phyloP scores from a whole-genome alignment of 2,329 filamentous ascomycete species.

The Penicillium sp. region DNA sequence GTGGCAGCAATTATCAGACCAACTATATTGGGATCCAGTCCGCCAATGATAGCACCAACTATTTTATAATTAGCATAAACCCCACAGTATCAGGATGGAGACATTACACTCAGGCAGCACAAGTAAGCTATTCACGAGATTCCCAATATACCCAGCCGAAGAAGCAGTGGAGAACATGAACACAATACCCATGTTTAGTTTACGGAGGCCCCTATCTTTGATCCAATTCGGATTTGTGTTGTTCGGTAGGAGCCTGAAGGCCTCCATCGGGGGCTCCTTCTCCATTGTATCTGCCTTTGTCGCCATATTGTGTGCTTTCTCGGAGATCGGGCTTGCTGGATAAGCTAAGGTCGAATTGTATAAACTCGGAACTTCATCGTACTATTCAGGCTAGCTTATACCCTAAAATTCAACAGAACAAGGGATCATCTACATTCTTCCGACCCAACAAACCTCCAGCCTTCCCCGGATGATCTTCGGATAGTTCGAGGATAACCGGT shows the following conservation, averaged over 20 bases:
- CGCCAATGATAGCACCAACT: conserved; percentile 15
- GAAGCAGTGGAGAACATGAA: conserved; percentile 23
- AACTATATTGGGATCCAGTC: conserved; percentile 17
- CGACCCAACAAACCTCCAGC: not conserved
- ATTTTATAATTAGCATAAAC: not conserved
- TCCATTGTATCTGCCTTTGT: not conserved
- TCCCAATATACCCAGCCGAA: conserved; percentile 26
- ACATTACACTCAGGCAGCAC: conserved; percentile 20
- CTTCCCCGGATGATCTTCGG: not conserved
- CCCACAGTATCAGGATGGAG: not conserved
- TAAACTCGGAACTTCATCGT: not conserved
- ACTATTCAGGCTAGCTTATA: conserved; percentile 9
- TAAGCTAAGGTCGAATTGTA: not conserved
- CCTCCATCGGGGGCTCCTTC: conserved; percentile 20
- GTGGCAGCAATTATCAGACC: conserved; percentile 21
- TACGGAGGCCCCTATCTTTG: conserved; percentile 23
- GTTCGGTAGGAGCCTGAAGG: conserved; percentile 18
- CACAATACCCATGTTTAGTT: conserved; percentile 21
- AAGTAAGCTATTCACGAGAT: conserved; percentile 24
- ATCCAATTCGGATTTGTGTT: conserved; percentile 23
- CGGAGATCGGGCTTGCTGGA: not conserved
- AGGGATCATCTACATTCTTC: conserved; percentile 27
- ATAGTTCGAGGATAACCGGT: not conserved
- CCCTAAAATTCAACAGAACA: conserved; percentile 16
- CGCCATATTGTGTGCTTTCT: not conserved